A percentile compares a stretch with the other conserved stretches of the same genome.
These are phyloP conservation scores for Penicillium sp. DNA, from an alignment of 2,329 filamentous ascomycete species.

Conservation along the genomic window DNA sequence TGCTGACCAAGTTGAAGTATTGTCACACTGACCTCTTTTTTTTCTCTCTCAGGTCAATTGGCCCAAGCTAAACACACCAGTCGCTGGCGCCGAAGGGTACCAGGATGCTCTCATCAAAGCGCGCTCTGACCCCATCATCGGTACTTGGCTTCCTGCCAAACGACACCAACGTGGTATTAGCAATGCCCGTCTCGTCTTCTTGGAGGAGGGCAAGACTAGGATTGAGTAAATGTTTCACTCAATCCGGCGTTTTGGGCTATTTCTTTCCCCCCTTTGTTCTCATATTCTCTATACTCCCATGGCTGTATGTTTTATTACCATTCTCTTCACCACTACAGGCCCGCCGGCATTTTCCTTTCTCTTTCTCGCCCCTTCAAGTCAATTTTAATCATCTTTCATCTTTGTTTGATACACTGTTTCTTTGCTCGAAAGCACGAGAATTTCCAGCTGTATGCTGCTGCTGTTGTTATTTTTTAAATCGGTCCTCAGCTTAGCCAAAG, in stretches of 20 bases:
- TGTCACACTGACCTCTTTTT: constrained; percentile 5
- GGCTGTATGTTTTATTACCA: constrained; percentile 21
- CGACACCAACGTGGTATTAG: constrained; percentile 79
- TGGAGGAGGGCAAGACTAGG: constrained; percentile 98
- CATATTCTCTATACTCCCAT: constrained; percentile 15
- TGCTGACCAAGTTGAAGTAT: neutral
- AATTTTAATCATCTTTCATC: neutral
- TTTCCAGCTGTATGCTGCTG: neutral
- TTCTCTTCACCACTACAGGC: neutral
- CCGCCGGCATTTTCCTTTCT: neutral
- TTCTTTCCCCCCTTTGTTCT: neutral
- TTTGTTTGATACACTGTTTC: neutral
- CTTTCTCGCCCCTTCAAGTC: neutral
- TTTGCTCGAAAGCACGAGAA: neutral
- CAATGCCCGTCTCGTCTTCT: constrained; percentile 74
- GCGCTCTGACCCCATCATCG: constrained; percentile 76
- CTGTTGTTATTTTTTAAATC: no score
- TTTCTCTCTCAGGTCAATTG: constrained; percentile 80
- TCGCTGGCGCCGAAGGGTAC: constrained; percentile 83
- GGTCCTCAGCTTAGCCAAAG: neutral
- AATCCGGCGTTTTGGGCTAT: neutral
- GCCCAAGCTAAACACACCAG: constrained; percentile 90
- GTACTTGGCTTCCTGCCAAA: constrained; percentile 61
- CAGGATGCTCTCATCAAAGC: constrained; percentile 81
- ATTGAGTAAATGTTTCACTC: constrained; percentile 59